These are phyloP conservation scores for Phialophora chinensis DNA, from an alignment of 2,329 filamentous ascomycete genomes.

Conservation along the genomic window DNA sequence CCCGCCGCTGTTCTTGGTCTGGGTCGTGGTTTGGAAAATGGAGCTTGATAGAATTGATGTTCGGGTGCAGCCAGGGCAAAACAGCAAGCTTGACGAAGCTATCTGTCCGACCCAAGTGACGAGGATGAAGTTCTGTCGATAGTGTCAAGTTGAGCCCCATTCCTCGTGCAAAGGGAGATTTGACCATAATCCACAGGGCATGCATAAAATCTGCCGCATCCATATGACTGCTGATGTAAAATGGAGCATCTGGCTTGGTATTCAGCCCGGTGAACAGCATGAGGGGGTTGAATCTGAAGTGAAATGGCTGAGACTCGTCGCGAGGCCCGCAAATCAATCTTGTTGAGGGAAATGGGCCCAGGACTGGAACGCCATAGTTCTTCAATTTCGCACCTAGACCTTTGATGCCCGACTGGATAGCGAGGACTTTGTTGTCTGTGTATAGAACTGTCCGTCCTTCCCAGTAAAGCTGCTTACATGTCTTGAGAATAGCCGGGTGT, in stretches of 20 bases:
- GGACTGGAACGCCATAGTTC: slow-evolving; percentile 35
- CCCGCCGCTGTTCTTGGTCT: not conserved
- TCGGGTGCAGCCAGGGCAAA: slow-evolving; percentile 31
- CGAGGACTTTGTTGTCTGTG: slow-evolving; percentile 33
- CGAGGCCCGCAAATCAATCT: slow-evolving; percentile 13
- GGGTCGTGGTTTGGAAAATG: slow-evolving; percentile 10
- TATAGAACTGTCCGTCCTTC: slow-evolving; percentile 32
- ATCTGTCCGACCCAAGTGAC: slow-evolving; percentile 20
- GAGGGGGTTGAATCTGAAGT: slow-evolving; percentile 27
- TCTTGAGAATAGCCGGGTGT: slow-evolving; percentile 28
- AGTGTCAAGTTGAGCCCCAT: slow-evolving; percentile 33
- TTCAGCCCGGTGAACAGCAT: slow-evolving; percentile 30
- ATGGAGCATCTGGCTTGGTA: slow-evolving; percentile 24
- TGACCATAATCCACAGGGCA: slow-evolving; percentile 36
- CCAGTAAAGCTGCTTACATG: slow-evolving; percentile 30
- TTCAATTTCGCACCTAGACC: slow-evolving; percentile 32
- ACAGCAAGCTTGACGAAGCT: slow-evolving; percentile 25
- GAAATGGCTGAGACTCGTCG: not conserved
- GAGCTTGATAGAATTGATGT: slow-evolving; percentile 28
- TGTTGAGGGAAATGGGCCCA: slow-evolving; percentile 25
- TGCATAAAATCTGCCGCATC: slow-evolving; percentile 31
- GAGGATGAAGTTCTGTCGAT: slow-evolving; percentile 17
- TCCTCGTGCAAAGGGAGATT: slow-evolving; percentile 30
- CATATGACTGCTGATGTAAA: slow-evolving; percentile 32
- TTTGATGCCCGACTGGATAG: slow-evolving; percentile 31